These are phyloP conservation scores for Bacterosira constricta DNA, from an alignment of 108 stramenopile species.

Conservation along the genomic window DNA sequence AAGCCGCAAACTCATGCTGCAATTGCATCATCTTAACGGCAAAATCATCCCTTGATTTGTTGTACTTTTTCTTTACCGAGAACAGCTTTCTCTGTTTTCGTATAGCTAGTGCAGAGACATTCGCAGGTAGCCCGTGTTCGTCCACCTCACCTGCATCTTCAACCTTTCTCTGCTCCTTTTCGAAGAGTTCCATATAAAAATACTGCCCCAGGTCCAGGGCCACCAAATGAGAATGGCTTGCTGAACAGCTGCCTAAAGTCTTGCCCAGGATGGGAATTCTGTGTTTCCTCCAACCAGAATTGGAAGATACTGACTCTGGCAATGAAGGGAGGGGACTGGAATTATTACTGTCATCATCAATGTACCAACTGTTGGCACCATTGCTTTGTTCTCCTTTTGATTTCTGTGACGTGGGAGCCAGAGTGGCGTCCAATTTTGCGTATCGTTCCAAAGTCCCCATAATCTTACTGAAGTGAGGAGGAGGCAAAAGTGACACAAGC, in stretches of 20 bases:
- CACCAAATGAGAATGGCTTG: conserved; percentile 50
- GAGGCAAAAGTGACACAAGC: conserved; percentile 26
- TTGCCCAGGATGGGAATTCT: conserved; percentile 26
- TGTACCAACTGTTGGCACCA: neutral
- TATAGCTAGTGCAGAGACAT: neutral
- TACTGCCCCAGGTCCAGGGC: conserved; percentile 47
- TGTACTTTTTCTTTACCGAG: conserved; percentile 31
- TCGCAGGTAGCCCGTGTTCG: neutral
- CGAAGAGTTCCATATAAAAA: conserved; percentile 53
- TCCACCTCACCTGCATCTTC: neutral
- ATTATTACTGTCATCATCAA: neutral
- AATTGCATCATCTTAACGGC: conserved; percentile 33
- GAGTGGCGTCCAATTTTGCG: conserved; percentile 17
- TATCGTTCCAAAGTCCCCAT: conserved; percentile 30
- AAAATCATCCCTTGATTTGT: conserved; percentile 29
- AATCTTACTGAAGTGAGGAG: conserved; percentile 39
- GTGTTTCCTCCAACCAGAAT: conserved; percentile 13
- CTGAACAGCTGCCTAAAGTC: conserved; percentile 7
- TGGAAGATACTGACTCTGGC: too few relatives aligned
- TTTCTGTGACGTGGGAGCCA: neutral
- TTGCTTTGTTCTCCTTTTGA: neutral
- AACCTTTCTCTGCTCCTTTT: too few relatives aligned
- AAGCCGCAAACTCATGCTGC: conserved; percentile 45
- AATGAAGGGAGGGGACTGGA: too few relatives aligned
- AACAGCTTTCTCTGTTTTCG: conserved; percentile 14